Conservation (phyloP, 371 early-diverging fungal genomes). For the Mucor ambiguus region DNA sequence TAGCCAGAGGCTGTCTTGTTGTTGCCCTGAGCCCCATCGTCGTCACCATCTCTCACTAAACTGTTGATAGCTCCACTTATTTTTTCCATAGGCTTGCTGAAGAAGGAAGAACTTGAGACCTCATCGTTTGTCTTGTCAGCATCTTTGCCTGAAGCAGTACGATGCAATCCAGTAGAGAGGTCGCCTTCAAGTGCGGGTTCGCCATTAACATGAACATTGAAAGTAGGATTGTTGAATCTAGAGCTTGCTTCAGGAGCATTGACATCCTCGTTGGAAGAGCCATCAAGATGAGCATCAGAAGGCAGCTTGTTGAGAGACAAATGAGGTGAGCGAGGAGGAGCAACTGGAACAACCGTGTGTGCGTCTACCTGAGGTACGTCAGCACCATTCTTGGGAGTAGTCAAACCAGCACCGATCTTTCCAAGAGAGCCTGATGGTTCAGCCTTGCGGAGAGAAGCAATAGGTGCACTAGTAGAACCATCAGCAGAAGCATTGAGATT, state of each 20-base stretch:
- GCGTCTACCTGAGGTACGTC: not conserved
- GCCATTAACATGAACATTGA: not conserved
- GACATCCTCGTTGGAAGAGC: not conserved
- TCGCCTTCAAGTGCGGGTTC: not conserved
- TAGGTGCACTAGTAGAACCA: not conserved
- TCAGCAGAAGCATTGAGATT: not conserved
- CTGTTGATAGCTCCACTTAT: not conserved
- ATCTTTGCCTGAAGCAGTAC: not conserved
- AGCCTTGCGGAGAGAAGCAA: not conserved
- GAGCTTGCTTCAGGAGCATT: not conserved
- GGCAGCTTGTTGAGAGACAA: not conserved
- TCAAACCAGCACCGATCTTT: not conserved
- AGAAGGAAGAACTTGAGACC: not conserved
- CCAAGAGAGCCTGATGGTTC: not conserved
- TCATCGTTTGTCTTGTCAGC: not conserved
- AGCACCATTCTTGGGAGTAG: not conserved
- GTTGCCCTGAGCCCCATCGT: not conserved
- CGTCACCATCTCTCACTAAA: not conserved
- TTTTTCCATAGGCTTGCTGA: not conserved
- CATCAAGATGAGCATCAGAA: not conserved
- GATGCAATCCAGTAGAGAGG: not conserved
- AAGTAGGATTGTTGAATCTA: not conserved
- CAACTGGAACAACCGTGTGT: not conserved
- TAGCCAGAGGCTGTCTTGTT: not conserved
- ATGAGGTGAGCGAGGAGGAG: not conserved